Evolutionary conservation across 257 asterid genomes (phyloP).

Genomic region (Petunia secreta): DNA sequence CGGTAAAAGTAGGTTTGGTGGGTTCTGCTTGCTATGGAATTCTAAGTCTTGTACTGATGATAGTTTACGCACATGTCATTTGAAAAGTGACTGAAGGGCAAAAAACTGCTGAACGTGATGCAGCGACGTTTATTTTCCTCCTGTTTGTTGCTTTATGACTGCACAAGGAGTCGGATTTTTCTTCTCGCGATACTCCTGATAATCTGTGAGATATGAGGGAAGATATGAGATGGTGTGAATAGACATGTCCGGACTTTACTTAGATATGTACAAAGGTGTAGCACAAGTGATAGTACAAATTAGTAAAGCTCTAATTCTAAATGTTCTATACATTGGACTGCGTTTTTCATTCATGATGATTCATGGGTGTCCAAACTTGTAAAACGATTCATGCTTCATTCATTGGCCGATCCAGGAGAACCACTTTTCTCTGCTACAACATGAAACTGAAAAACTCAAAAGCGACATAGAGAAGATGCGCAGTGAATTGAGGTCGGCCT

Average conservation of each 20-base stretch:
- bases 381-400: conserved; percentile 28
- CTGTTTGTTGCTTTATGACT: conserved; percentile 1
- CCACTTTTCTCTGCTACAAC: conserved; percentile 88
- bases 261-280: background rate
- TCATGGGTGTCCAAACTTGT: conserved; percentile 11
- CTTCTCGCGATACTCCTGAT: background rate
- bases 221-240: background rate
- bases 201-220: background rate
- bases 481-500: conserved; percentile 74
- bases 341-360: background rate
- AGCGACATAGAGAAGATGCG: conserved; percentile 88
- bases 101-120: background rate
- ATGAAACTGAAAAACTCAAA: conserved; percentile 82
- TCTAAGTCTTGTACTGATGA: background rate
- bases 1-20: background rate
- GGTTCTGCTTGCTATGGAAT: conserved; percentile 7
- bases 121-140: background rate
- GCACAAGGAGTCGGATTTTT: background rate
- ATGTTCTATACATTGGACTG: background rate
- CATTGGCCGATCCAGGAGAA: conserved; percentile 63
- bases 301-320: background rate
- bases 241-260: background rate
- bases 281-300: background rate
- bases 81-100: background rate
- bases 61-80: background rate